phyloP scores from a whole-genome alignment of 2,329 filamentous ascomycete genomes.

The Tothia fuscella region DNA sequence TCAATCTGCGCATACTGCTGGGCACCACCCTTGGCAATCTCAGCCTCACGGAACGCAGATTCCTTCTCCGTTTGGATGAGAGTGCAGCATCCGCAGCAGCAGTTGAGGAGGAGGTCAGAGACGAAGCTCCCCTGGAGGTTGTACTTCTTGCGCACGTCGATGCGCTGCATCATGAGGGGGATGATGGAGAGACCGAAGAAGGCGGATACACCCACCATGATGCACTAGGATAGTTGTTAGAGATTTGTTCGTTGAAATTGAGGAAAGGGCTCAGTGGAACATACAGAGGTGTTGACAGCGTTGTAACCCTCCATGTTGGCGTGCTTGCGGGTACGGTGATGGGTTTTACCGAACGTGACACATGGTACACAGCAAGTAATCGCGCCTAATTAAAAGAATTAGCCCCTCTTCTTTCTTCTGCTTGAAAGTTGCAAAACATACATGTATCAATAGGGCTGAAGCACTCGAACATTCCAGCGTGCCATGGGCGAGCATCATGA shows the following conservation, averaged over 20 bases:
- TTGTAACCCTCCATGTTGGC: conserved; percentile 21
- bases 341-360: conserved; percentile 26
- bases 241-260: not conserved
- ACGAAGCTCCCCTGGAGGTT: conserved; percentile 17
- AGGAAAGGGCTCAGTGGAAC: conserved; percentile 1
- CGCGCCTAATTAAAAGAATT: conserved; percentile 15
- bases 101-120: conserved; percentile 15
- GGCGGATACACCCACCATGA: conserved; percentile 15
- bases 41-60: conserved; percentile 13
- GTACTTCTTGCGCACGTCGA: conserved; percentile 18
- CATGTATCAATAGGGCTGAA: conserved; percentile 17
- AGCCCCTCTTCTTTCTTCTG: not conserved
- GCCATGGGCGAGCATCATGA: conserved; percentile 11
- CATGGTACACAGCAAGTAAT: conserved; percentile 24
- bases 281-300: conserved; percentile 21
- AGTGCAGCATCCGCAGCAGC: conserved; percentile 19
- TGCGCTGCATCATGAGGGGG: conserved; percentile 16
- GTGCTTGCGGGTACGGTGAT: conserved; percentile 22
- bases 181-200: conserved; percentile 16
- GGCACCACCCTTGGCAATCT: not conserved
- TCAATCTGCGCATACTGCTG: not conserved
- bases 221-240: conserved; percentile 14
- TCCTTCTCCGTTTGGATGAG: conserved; percentile 16
- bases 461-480: conserved; percentile 15
- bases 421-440: conserved; percentile 8